A percentile compares a stretch with the other conserved stretches of the same genome.
These are phyloP conservation scores for Gautieria morchelliformis DNA, from an alignment of 768 basidiomycete genomes.

Conservation along the genomic window DNA sequence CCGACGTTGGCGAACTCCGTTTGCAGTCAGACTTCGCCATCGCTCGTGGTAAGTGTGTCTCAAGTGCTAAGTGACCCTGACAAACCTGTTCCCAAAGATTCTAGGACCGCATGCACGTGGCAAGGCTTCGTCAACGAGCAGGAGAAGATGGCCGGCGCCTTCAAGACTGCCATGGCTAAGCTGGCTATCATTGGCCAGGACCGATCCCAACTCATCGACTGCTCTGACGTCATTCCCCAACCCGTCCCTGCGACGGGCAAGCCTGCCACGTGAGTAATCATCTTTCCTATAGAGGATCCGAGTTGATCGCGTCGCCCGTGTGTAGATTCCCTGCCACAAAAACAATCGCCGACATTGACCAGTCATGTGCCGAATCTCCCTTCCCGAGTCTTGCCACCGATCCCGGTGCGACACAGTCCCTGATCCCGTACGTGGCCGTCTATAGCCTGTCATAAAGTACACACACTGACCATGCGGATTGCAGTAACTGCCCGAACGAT, in stretches of 20 bases:
- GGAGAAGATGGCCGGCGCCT: conserved; percentile 23
- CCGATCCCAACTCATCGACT: conserved; percentile 27
- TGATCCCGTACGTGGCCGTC: neutral
- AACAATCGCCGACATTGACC: neutral
- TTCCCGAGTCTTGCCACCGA: conserved; percentile 2
- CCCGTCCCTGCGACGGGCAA: conserved; percentile 13
- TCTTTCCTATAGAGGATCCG: neutral
- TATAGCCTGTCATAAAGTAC: too few species aligned
- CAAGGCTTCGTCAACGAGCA: conserved; percentile 18
- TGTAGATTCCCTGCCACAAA: conserved; percentile 3
- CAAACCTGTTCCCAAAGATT: neutral
- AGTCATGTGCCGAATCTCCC: neutral
- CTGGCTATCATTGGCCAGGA: conserved; percentile 34
- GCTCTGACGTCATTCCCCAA: conserved; percentile 34
- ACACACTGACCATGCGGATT: too few species aligned
- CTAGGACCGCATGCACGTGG: conserved; percentile 6
- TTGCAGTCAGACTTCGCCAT: conserved; percentile 19
- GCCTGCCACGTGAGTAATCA: conserved; percentile 5
- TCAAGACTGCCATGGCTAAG: conserved; percentile 36
- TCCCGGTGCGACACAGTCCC: conserved; percentile 3
- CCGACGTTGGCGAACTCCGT: conserved; percentile 17
- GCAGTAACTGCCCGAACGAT: too few species aligned
- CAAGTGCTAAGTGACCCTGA: neutral
- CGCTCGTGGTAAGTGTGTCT: conserved; percentile 16
- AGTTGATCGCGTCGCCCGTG: neutral